Evolutionary conservation across 169 alveolate genomes (phyloP), one percentile per base, ranked within the genome.

Genomic region (Blepharisma undulans): DNA sequence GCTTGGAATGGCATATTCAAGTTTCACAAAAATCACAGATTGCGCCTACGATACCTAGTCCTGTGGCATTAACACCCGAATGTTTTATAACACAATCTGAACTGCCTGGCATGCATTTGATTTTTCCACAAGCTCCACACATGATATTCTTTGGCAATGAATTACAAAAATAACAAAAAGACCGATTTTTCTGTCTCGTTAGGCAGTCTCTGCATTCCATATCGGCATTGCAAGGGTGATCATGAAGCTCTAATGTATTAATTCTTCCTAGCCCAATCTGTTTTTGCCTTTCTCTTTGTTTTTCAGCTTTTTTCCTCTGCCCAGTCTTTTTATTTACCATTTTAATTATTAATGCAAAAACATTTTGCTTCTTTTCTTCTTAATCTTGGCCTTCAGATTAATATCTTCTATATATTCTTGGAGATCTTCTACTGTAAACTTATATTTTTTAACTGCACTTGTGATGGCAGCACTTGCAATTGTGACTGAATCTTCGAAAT

Each of bases 21-120:
- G 84, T n/a, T 27, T 86, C 90, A 72, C 90, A 86, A 36, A 86
- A 86, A 34, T 86, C 90, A 29, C 90, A 86, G 34, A 86, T 72
- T 21, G 90, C 90, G 6, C 90, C 90, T 19, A 72, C 90, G 8
- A 86, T 22, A 4, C 48, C 84, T 34, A 86, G 6, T n/a, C 90
- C 90, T 60, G 27, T 19, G 25, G 34, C 90, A 33, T 86, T 86
- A 19, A 72, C 48, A 5, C 36, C 36, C 22, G 82, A 72, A 25
- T 86, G 90, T 34, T 86, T 86, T n/a, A 86, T 34, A 12, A 86
- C 60, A 72, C 90, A 86, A 66, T 66, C 84, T 2, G 84, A 60
- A 14, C 48, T 27, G 4, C 84, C 82, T 22, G 90, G 84, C 12
- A 86, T 66, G 82, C 90, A 86, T 33, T 86, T 86, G 22, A 66